Conservation (phyloP, 139 green algal species). For the Closterium sp. region DNA sequence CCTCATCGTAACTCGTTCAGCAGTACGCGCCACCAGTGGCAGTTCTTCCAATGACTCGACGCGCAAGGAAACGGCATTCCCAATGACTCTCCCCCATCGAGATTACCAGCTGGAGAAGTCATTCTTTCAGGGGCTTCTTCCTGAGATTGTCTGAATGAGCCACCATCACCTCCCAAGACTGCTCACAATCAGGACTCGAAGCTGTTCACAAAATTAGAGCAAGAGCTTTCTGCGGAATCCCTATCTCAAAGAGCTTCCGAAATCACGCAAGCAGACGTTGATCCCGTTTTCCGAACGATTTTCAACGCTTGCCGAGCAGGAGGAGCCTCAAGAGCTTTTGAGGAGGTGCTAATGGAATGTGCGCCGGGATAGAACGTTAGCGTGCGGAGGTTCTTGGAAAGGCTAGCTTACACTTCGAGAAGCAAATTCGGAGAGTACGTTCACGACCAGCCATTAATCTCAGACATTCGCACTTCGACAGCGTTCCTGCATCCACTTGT, state of each 20-base stretch:
- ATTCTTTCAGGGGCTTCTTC: not conserved
- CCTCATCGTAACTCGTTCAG: not conserved
- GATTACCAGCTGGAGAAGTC: not conserved
- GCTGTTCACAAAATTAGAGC: not conserved
- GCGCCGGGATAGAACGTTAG: too few species aligned
- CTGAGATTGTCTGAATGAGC: not conserved
- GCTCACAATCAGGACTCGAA: not conserved
- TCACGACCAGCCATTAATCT: too few species aligned
- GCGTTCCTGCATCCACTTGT: not conserved
- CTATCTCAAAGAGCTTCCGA: not conserved
- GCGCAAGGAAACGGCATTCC: not conserved
- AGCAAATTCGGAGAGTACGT: too few species aligned
- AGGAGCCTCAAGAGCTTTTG: too few species aligned
- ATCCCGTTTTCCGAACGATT: not conserved
- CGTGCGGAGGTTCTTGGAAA: too few species aligned
- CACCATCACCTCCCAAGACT: not conserved
- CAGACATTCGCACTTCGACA: not conserved
- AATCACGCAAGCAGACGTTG: too few species aligned
- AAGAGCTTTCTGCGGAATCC: not conserved
- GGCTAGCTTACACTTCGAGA: too few species aligned
- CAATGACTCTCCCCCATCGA: not conserved
- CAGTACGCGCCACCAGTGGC: not conserved
- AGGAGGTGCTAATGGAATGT: too few species aligned
- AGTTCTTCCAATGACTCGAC: too few species aligned
- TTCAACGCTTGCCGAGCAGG: too few species aligned